Percentiles rank a stretch among this genome's conserved stretches.
These are phyloP conservation scores for Arxiozyma bovina DNA, from an alignment of 1,139 yeast genomes.

Conservation along the genomic window DNA sequence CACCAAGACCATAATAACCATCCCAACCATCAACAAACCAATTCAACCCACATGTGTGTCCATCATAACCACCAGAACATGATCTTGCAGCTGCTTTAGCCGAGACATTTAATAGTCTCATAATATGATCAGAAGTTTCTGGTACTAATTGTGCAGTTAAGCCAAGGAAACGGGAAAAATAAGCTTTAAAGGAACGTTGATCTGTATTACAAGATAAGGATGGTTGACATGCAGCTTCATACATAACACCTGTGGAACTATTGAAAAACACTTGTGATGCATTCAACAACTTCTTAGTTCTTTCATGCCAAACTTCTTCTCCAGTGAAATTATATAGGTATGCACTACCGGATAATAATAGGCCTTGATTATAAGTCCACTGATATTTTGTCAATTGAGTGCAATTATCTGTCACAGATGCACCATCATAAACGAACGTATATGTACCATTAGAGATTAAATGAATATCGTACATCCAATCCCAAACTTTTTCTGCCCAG, in stretches of 20 bases:
- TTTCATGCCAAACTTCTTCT: slow-evolving; percentile 56
- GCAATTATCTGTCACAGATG: slow-evolving; percentile 55
- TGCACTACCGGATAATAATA: slow-evolving; percentile 73
- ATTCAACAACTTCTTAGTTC: slow-evolving; percentile 45
- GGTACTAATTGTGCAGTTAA: slow-evolving; percentile 69
- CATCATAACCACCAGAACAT: slow-evolving; percentile 81
- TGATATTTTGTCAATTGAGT: slow-evolving; percentile 47
- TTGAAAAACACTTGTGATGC: slow-evolving; percentile 55
- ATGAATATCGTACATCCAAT: slow-evolving; percentile 65
- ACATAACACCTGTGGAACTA: slow-evolving; percentile 43
- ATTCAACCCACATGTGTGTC: slow-evolving; percentile 80
- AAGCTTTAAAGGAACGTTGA: slow-evolving; percentile 84
- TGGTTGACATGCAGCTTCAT: slow-evolving; percentile 75
- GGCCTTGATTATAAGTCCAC: slow-evolving; percentile 88
- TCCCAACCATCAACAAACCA: slow-evolving; percentile 78
- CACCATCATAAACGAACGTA: slow-evolving; percentile 73
- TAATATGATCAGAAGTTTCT: slow-evolving; percentile 44
- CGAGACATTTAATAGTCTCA: slow-evolving; percentile 46
- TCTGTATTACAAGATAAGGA: slow-evolving; percentile 64
- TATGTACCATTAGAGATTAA: slow-evolving; percentile 43
- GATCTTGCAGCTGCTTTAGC: slow-evolving; percentile 75
- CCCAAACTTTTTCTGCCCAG: slow-evolving; percentile 72
- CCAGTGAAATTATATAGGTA: slow-evolving; percentile 68
- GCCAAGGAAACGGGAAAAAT: slow-evolving; percentile 67
- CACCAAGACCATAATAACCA: slow-evolving; percentile 79